These are phyloP conservation scores for Kluyveromyces dobzhanskii DNA, from an alignment of 805 yeast genomes.

Conservation along the genomic window DNA sequence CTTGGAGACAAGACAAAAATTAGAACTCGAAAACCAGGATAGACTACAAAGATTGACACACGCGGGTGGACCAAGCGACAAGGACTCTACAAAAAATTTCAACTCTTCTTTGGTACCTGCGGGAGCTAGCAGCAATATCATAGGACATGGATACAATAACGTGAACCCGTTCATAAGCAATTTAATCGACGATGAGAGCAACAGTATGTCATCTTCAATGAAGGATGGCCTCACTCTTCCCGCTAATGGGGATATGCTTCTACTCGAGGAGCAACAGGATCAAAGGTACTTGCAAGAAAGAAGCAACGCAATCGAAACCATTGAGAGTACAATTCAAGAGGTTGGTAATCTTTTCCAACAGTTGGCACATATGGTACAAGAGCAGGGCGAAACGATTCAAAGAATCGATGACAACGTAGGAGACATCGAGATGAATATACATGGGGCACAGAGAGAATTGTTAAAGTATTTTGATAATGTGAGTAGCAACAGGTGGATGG, in stretches of 20 bases:
- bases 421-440: slow-evolving; percentile 80
- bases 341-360: slow-evolving; percentile 93
- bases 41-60: slow-evolving; percentile 81
- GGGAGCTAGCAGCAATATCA: background rate
- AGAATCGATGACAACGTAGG: slow-evolving; percentile 93
- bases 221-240: slow-evolving; percentile 50
- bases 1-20: slow-evolving; percentile 76
- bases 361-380: slow-evolving; percentile 94
- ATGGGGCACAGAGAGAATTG: slow-evolving; percentile 91
- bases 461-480: slow-evolving; percentile 83
- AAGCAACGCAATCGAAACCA: slow-evolving; percentile 86
- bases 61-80: slow-evolving; percentile 10
- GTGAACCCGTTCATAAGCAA: slow-evolving; percentile 34
- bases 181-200: slow-evolving; percentile 19
- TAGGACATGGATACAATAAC: slow-evolving; percentile 22
- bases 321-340: slow-evolving; percentile 94
- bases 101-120: background rate
- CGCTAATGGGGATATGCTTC: slow-evolving; percentile 42
- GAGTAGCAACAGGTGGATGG: slow-evolving; percentile 86
- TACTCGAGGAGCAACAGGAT: slow-evolving; percentile 72
- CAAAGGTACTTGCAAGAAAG: slow-evolving; percentile 71
- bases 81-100: background rate
- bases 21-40: slow-evolving; percentile 69
- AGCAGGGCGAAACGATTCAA: slow-evolving; percentile 94
- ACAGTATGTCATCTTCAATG: slow-evolving; percentile 35